Conservation (phyloP, 352 stramenopile species). For the Phytophthora crassamura region DNA sequence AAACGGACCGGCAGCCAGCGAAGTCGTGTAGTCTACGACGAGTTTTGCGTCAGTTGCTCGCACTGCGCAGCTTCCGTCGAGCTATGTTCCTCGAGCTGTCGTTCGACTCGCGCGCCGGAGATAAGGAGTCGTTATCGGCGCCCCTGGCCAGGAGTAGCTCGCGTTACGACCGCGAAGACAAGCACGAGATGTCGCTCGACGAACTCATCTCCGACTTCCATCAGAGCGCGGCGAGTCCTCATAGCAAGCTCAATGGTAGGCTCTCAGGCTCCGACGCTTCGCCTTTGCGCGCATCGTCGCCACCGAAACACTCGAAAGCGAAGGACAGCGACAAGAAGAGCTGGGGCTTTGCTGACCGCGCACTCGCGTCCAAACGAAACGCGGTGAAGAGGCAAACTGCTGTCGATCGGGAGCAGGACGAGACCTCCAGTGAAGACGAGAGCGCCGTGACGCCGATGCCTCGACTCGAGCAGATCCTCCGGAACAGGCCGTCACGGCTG, state of each 20-base stretch:
- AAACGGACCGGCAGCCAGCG: no score
- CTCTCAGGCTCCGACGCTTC: slow-evolving; percentile 4
- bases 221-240: slow-evolving; percentile 35
- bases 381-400: not conserved
- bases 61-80: not conserved
- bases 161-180: slow-evolving; percentile 14
- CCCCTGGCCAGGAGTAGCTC: slow-evolving; percentile 5
- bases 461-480: slow-evolving; percentile 48
- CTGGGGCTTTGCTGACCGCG: slow-evolving; percentile 9
- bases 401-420: not conserved
- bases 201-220: slow-evolving; percentile 59
- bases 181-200: slow-evolving; percentile 46
- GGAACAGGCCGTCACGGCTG: slow-evolving; percentile 48
- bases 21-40: no score
- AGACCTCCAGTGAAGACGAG: slow-evolving; percentile 21
- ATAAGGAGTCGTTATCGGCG: slow-evolving; percentile 2
- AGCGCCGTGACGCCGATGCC: slow-evolving; percentile 51
- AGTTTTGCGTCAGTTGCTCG: not conserved
- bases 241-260: slow-evolving; percentile 1
- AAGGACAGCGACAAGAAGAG: slow-evolving; percentile 10
- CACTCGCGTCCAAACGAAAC: not conserved
- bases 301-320: slow-evolving; percentile 22
- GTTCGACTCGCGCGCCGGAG: slow-evolving; percentile 25
- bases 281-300: slow-evolving; percentile 4
- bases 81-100: slow-evolving; percentile 43